Evolutionary conservation across 2,329 filamentous ascomycete species (phyloP).

Genomic region (Alternaria brassicae): DNA sequence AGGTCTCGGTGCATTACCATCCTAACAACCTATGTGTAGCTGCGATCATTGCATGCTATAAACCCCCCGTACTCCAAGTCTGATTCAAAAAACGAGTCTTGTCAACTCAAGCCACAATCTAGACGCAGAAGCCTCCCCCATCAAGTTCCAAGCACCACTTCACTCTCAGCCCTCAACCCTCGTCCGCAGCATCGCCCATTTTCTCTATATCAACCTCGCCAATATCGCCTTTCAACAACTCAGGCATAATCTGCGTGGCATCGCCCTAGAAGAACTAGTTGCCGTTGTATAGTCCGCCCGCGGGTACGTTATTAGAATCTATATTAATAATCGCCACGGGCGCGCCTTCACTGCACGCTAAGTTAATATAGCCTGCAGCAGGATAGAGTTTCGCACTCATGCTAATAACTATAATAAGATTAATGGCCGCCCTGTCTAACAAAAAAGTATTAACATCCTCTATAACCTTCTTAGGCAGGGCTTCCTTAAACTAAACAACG

Average conservation of each 20-base stretch:
- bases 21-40: too few species aligned
- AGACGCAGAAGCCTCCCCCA: too few species aligned
- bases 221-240: constrained; percentile 64
- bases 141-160: too few species aligned
- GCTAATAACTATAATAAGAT: constrained; percentile 86
- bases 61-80: too few species aligned
- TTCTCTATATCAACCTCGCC: constrained; percentile 47
- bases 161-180: not conserved
- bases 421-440: constrained; percentile 60
- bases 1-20: too few species aligned
- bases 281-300: constrained; percentile 50
- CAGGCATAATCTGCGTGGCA: constrained; percentile 60
- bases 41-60: too few species aligned
- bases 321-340: constrained; percentile 80
- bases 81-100: too few species aligned
- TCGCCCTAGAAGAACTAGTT: constrained; percentile 66
- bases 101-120: too few species aligned
- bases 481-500: constrained; percentile 90
- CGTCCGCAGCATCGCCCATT: constrained; percentile 17
- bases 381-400: constrained; percentile 83
- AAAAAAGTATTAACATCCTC: constrained; percentile 71
- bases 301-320: constrained; percentile 62
- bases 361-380: constrained; percentile 75
- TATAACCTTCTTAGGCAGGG: constrained; percentile 69
- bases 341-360: constrained; percentile 70